Base-by-base conservation (phyloP, 2,329 filamentous ascomycete species). In the Cytospora piceae region DNA sequence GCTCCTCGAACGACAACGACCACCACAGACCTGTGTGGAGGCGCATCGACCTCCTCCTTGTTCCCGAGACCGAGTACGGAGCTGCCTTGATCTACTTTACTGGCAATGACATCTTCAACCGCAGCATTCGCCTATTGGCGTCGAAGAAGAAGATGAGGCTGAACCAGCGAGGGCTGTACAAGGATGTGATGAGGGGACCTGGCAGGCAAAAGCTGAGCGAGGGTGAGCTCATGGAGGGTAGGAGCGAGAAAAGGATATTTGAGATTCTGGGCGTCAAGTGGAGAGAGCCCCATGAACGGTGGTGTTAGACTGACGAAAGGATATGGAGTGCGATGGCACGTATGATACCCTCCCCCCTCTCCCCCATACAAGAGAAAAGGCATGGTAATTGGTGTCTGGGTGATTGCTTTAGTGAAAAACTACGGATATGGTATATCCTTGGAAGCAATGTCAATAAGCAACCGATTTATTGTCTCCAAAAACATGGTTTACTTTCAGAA, bases 41-140 rank as follows among this genome's bases (percentile, higher is more conserved):
- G 11, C 86, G 93, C 2, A 90, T 97, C 67, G 94, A 97, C 74
- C 85, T 97, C 24, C 80, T 97, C 1, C 84, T 96, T 4, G 94
- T 97, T 0, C 93, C 94, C 0, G 88, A 88, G 70, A 81, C 85
- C 2, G 89, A 97, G 76, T 83, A 93, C 59, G 94, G 94, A 1
- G 94, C 92, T 0, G 93, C 94, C 0, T 75, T 97, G 68, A 85
- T 97, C n/a, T 97, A 97, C 74, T 98, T 97, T 73, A 97, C 94
- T 0, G 94, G 94, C 0, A 95, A 97, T 71, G 94, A 97, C 74
- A 90, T 97, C 39, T 97, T 97, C 79, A 97, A 97, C 75, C 83
- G 94, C 20, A 96, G 92, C 73, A 86, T 97, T 75, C 81, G 94
- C 69, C 78, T 76, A 20, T 76, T 97, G 69, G 93, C 93, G 17